Base-by-base conservation (phyloP, 75 land plant species). In the Selaginella tamariscina region DNA sequence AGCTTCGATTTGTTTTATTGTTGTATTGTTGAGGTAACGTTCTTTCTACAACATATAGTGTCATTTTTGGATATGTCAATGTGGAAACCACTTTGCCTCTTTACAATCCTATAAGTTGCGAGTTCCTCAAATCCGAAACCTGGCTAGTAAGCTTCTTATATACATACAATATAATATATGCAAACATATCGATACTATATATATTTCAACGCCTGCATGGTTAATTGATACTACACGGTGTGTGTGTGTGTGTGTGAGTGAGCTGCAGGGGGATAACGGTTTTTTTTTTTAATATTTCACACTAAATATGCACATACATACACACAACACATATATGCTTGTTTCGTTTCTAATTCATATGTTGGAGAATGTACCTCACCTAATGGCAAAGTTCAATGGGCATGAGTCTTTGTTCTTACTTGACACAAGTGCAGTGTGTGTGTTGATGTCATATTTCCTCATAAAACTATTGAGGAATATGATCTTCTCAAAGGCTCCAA, bases 341-440 rank as follows among this genome's bases (percentile, higher is more conserved):
- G 2, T 26, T 59, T 59, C 8, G 9, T 21, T 24, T 73, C 70
- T 80, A 22, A 55, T 80, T 67, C 32, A 22, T 9, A 57, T 80
- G 64, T 59, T 79, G 28, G 70, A 78, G 72, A 77, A 71, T 65
- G 73, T 80, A 21, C 82, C 82, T 0, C 71, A 80, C 68, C 39
- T 80, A 1, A 64, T 72, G 26, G 80, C 73, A 26, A 80, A 80
- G 60, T 66, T 80, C 30, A 74, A 80, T 64, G 73, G 73, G 22
- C 39, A 66, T 21, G 68, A 70, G 31, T 59, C 73, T 30, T 30
- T 78, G 30, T 67, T 80, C n/a, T 32, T 80, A 55, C 67, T 80
- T 23, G 82, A 80, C 60, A 80, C 82, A 24, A 80, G 82, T 20
- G 82, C 80, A 20, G 76, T 77, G n/a, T n/a, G n/a, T 80, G 82